Conservation (phyloP, 2,329 filamentous ascomycete genomes). For the Sporothrix protearum region DNA sequence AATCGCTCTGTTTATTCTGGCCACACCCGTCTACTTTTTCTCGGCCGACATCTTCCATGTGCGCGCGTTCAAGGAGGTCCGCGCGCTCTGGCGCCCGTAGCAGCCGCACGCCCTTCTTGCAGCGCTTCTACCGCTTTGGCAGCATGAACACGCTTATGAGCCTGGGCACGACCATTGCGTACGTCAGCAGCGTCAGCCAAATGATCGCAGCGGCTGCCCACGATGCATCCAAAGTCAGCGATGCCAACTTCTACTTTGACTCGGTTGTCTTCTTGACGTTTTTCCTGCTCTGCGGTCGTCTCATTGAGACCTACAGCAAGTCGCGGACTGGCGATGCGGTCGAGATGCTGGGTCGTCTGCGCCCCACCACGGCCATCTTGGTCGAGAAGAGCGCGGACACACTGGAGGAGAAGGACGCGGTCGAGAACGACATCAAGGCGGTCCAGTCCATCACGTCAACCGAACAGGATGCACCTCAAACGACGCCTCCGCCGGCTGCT, state of each 20-base stretch:
- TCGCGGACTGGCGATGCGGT: constrained; percentile 85
- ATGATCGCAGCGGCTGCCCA: constrained; percentile 61
- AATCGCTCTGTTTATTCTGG: constrained; percentile 74
- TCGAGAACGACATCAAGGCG: constrained; percentile 29
- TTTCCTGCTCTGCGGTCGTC: constrained; percentile 72
- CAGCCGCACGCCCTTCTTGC: constrained; percentile 67
- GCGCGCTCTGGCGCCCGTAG: constrained; percentile 69
- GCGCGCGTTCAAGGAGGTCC: constrained; percentile 73
- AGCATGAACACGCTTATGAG: constrained; percentile 97
- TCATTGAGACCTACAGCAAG: constrained; percentile 87
- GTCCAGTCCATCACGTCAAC: background rate
- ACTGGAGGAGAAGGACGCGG: constrained; percentile 35
- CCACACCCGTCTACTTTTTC: constrained; percentile 83
- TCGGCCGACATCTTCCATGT: constrained; percentile 81
- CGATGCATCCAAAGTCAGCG: constrained; percentile 40
- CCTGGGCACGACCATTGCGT: constrained; percentile 82
- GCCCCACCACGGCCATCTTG: constrained; percentile 72
- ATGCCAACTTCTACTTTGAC: constrained; percentile 74
- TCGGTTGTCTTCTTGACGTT: constrained; percentile 88
- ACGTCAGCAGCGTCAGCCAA: constrained; percentile 75
- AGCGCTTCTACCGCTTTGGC: constrained; percentile 85
- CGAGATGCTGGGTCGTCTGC: constrained; percentile 70
- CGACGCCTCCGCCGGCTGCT: background rate
- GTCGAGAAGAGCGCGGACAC: constrained; percentile 45
- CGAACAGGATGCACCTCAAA: background rate